Percentiles rank a stretch among this genome's conserved stretches.
Conservation (phyloP, 2,329 filamentous ascomycete species). For the Cladophialophora immunda region DNA sequence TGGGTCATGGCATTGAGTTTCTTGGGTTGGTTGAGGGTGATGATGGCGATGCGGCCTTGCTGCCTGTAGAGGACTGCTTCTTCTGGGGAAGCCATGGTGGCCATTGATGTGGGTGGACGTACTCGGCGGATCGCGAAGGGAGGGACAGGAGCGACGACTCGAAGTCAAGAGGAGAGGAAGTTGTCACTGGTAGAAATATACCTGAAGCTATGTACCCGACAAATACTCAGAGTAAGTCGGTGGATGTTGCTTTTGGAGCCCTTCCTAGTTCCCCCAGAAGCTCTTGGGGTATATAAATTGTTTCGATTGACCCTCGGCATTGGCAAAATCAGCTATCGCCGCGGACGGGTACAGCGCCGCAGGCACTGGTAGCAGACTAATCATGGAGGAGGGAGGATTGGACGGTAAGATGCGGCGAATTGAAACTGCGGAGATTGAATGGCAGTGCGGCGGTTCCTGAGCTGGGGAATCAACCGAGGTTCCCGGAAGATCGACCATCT, state of each 20-base stretch:
- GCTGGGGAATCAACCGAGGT: conserved; percentile 15
- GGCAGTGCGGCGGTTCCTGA: background rate
- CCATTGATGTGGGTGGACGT: background rate
- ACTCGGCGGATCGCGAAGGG: background rate
- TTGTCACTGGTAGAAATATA: background rate
- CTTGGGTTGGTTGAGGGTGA: conserved; percentile 83
- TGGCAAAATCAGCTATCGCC: conserved; percentile 7
- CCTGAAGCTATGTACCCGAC: background rate
- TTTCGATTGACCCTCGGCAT: conserved; percentile 16
- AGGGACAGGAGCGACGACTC: background rate
- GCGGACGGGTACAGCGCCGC: background rate
- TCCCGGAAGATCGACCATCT: background rate
- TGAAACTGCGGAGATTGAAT: conserved; percentile 3
- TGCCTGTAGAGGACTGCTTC: conserved; percentile 68
- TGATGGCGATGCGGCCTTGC: conserved; percentile 75
- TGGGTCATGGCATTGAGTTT: conserved; percentile 86
- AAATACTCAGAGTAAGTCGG: background rate
- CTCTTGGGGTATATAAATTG: conserved; percentile 15
- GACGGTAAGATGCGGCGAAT: background rate
- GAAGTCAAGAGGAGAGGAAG: background rate
- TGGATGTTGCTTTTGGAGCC: background rate
- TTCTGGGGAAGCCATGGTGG: conserved; percentile 42
- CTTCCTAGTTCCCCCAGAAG: background rate
- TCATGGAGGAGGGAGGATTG: background rate
- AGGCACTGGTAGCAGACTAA: conserved; percentile 4